Percentiles rank a stretch among this genome's conserved stretches.
Conservation (phyloP, 2,329 filamentous ascomycete species). For the Calonectria crousiana region DNA sequence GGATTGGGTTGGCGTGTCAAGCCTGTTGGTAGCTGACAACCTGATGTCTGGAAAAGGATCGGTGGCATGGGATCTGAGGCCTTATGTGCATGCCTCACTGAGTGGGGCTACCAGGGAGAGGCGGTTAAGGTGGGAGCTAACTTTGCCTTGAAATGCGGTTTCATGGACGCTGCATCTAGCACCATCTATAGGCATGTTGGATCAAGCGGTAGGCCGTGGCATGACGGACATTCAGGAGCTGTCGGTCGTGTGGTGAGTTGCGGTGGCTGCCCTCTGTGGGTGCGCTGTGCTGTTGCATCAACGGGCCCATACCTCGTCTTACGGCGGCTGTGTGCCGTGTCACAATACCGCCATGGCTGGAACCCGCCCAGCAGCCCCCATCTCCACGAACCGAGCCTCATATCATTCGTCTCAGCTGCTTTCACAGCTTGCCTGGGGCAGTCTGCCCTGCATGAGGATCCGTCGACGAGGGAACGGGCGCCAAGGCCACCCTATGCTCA, state of each 20-base stretch:
- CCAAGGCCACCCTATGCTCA: neutral
- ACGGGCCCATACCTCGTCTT: neutral
- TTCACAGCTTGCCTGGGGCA: constrained; percentile 4
- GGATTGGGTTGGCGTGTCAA: neutral
- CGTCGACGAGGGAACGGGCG: constrained; percentile 1
- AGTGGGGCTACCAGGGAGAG: neutral
- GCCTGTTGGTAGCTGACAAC: neutral
- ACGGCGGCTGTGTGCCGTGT: neutral
- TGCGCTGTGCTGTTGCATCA: neutral
- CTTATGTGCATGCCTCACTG: neutral
- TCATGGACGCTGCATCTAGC: neutral
- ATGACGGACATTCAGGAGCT: too few relatives aligned
- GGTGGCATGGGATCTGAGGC: neutral
- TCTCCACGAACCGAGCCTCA: constrained; percentile 3
- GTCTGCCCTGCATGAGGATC: constrained; percentile 16
- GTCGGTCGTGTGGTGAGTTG: neutral
- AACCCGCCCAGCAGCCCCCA: constrained; percentile 7
- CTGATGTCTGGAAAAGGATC: neutral
- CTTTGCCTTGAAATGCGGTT: neutral
- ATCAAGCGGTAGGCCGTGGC: neutral
- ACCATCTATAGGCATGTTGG: neutral
- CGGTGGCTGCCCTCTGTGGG: neutral
- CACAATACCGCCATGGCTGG: constrained; percentile 7
- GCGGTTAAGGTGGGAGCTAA: constrained; percentile 5
- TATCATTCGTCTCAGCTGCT: constrained; percentile 8